Conservation (phyloP, 139 green algal genomes). For the Marvania coccoides region DNA sequence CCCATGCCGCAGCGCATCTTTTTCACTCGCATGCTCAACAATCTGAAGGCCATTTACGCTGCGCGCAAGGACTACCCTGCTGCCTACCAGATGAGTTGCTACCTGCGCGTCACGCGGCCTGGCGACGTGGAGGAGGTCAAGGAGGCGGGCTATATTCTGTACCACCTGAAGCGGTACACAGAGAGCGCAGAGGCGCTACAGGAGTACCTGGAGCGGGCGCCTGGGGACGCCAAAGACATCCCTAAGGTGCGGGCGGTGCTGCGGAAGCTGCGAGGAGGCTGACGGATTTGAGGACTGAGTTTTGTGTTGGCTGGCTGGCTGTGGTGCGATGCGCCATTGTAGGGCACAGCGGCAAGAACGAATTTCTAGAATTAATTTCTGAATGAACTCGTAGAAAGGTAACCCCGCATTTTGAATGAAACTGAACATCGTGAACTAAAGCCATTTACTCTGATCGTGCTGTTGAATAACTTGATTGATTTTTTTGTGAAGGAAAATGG, state of each 20-base stretch:
- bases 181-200: constrained; percentile 8
- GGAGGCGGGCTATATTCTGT: constrained; percentile 20
- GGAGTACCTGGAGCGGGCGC: constrained; percentile 5
- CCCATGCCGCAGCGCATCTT: constrained; percentile 18
- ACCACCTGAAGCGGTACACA: constrained; percentile 18
- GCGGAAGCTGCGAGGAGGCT: background rate
- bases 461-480: too few species aligned
- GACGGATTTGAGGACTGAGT: too few species aligned
- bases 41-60: constrained; percentile 30
- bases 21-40: constrained; percentile 39
- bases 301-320: too few species aligned
- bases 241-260: background rate
- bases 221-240: constrained; percentile 4
- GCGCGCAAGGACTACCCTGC: background rate
- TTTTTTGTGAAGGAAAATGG: too few species aligned
- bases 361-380: too few species aligned
- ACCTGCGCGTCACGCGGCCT: constrained; percentile 16
- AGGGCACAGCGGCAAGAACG: too few species aligned
- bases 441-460: too few species aligned
- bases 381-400: too few species aligned
- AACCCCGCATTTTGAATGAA: too few species aligned
- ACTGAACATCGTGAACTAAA: too few species aligned
- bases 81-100: background rate
- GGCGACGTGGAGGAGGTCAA: constrained; percentile 15
- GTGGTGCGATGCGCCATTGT: too few species aligned